These are phyloP conservation scores for Eudorina sp. DNA, from an alignment of 139 green algal species.

Conservation along the genomic window DNA sequence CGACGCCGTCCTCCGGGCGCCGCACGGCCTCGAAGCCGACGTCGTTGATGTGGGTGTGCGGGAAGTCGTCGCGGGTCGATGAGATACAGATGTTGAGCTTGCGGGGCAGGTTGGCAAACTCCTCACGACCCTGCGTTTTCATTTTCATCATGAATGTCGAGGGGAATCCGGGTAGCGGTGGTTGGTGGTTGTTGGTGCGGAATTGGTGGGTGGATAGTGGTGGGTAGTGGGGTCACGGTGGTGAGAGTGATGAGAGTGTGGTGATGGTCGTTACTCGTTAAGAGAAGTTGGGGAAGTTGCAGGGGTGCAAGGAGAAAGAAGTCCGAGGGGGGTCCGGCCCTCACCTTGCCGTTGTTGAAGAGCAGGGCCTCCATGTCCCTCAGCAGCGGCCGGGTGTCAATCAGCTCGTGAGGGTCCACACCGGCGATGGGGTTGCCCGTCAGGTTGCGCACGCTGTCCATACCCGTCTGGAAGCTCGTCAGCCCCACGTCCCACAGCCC, in stretches of 20 bases:
- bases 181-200: too few relatives aligned
- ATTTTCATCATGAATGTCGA: too few relatives aligned
- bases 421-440: slow-evolving; percentile 79
- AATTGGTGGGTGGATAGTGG: too few relatives aligned
- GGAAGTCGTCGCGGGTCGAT: slow-evolving; percentile 92
- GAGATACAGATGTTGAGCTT: slow-evolving; percentile 98
- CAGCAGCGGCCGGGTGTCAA: slow-evolving; percentile 79
- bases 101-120: slow-evolving; percentile 94
- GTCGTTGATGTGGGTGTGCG: slow-evolving; percentile 99
- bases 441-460: slow-evolving; percentile 99
- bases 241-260: too few relatives aligned
- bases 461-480: slow-evolving; percentile 88
- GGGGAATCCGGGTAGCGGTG: too few relatives aligned
- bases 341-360: slow-evolving; percentile 58
- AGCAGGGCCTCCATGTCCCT: slow-evolving; percentile 79
- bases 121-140: slow-evolving; percentile 86
- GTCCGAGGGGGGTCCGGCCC: too few relatives aligned
- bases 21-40: slow-evolving; percentile 92
- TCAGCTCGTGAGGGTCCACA: slow-evolving; percentile 92
- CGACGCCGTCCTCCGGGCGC: slow-evolving; percentile 75
- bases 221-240: too few relatives aligned
- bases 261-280: too few relatives aligned
- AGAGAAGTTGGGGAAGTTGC: too few relatives aligned
- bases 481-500: slow-evolving; percentile 66
- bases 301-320: too few relatives aligned